Percentiles rank a stretch among this genome's conserved stretches.
These are phyloP conservation scores for Pseudogymnoascus pannorum DNA, from an alignment of 2,329 filamentous ascomycete species.

Conservation along the genomic window DNA sequence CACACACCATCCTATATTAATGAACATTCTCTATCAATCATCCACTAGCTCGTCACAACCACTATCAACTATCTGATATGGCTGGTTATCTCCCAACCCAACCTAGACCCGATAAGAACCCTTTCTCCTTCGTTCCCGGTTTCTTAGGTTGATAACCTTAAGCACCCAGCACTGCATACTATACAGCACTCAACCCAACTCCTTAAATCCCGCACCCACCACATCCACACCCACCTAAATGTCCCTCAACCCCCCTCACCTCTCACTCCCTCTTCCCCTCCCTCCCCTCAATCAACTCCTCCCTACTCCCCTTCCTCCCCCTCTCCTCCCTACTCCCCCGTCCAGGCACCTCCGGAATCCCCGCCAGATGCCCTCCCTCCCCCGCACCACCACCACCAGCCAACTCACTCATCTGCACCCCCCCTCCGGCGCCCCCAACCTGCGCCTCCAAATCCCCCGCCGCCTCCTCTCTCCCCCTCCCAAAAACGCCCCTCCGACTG, in stretches of 20 bases:
- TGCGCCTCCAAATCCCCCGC: background rate
- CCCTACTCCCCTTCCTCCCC: background rate
- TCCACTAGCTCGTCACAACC: no score
- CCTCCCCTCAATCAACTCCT: background rate
- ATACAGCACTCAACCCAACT: background rate
- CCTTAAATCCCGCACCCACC: no score
- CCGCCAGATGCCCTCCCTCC: background rate
- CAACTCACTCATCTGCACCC: background rate
- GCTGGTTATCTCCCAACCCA: no score
- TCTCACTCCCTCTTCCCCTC: background rate
- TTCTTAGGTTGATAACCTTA: no score
- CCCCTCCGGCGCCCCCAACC: background rate
- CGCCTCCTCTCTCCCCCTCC: background rate
- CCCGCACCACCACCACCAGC: background rate
- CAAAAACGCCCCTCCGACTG: background rate
- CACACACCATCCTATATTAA: no score
- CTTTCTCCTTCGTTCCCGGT: no score
- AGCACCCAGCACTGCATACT: no score
- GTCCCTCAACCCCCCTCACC: background rate
- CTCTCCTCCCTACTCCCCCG: background rate
- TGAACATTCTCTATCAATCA: no score
- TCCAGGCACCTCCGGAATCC: background rate
- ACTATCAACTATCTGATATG: no score
- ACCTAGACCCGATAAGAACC: no score
- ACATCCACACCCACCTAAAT: background rate